Evolutionary conservation across 345 rosid species (phyloP), one percentile per base, ranked within the genome.

Genomic region (Mangifera indica): DNA sequence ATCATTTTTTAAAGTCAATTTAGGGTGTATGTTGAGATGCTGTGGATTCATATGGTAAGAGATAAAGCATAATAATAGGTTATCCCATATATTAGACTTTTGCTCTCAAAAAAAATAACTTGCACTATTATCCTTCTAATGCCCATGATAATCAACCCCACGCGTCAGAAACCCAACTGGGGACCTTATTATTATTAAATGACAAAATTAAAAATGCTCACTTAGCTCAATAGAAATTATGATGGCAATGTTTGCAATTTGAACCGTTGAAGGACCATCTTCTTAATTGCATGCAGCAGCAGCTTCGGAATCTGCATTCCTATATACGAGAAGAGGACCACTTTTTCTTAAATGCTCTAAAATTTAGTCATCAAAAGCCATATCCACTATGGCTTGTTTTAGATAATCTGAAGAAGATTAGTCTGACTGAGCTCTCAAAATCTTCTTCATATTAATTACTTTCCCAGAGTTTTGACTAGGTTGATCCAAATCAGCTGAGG

Each of bases 281-380:
- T 34, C 58, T 71, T 71, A 48, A 71, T 60, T 49, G 60, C 46
- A 37, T 37, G 42, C 42, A 37, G 9, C 42, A 40, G 54, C 63
- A 57, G 44, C 63, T 22, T 42, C 26, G 29, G 32, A 44, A 58
- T 58, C 17, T 8, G 46, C 37, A 24, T 57, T 70, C 48, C 34
- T 58, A 45, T 69, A 62, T 40, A 62, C n/a, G 61, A 78, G 82
- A 76, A 66, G 24, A 66, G 80, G 82, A 76, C 82, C 78, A 76
- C 72, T 29, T 55, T 71, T 54, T 40, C 76, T 65, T 55, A 1
- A 46, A 29, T 55, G 66, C 34, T 37, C 3, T 18, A 26, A 70
- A 22, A 21, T 40, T 21, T 42, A 26, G 54, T 55, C 25, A 56
- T 56, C 25, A 25, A 57, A 44, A 18, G 7, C 42, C 52, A 68